phyloP scores from a whole-genome alignment of 2,329 filamentous ascomycete genomes.

The Aspergillus sp. region DNA sequence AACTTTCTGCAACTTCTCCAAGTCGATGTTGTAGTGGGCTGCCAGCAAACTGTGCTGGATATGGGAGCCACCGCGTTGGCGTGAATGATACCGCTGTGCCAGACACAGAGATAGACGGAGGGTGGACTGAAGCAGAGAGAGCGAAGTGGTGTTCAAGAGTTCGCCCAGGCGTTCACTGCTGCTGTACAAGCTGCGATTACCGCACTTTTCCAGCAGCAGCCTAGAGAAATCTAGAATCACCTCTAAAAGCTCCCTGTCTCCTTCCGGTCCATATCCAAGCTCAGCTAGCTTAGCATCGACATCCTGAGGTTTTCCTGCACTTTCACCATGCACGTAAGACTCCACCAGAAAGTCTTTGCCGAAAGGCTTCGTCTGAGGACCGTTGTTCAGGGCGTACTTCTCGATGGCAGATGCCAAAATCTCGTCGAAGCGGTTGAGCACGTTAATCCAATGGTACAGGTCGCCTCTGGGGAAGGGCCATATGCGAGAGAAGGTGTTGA shows the following conservation, averaged over 20 bases:
- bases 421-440: conserved; percentile 89
- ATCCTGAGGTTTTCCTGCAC: conserved; percentile 55
- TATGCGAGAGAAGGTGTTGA: conserved; percentile 77
- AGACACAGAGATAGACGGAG: conserved; percentile 81
- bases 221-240: conserved; percentile 81
- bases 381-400: conserved; percentile 76
- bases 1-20: conserved; percentile 81
- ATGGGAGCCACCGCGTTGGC: conserved; percentile 71
- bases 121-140: conserved; percentile 74
- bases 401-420: conserved; percentile 80
- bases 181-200: conserved; percentile 92
- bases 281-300: conserved; percentile 56
- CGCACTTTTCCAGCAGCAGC: conserved; percentile 88
- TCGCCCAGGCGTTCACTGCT: conserved; percentile 89
- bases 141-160: conserved; percentile 82
- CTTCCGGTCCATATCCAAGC: conserved; percentile 70
- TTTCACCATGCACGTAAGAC: conserved; percentile 61
- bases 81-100: conserved; percentile 88
- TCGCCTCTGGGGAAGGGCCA: conserved; percentile 97
- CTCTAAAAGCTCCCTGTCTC: conserved; percentile 78
- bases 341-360: conserved; percentile 42
- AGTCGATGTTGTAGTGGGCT: conserved; percentile 75
- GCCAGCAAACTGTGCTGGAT: conserved; percentile 73
- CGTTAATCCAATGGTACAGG: conserved; percentile 95
- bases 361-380: conserved; percentile 79